Evolutionary conservation across 176 grass and related monocot species (phyloP).

Genomic region (Cenchrus americanus): DNA sequence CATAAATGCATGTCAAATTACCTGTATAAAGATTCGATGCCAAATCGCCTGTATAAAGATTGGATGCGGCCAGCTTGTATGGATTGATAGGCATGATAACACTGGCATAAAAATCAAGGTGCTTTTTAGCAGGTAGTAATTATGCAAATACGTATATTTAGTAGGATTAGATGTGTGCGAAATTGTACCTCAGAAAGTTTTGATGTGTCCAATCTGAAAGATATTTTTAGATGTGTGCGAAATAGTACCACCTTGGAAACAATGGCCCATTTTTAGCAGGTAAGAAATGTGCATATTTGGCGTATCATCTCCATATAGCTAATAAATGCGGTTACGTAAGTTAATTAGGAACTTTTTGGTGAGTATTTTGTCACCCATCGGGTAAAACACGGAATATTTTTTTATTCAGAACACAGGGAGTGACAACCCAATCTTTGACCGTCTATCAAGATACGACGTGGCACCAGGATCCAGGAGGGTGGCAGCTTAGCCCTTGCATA

Average conservation of each 20-base stretch:
- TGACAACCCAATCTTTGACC: neutral
- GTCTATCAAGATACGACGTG: neutral
- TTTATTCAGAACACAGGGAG: neutral
- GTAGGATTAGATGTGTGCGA: neutral
- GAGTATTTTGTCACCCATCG: neutral
- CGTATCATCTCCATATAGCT: neutral
- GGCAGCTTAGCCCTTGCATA: neutral
- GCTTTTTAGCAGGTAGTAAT: constrained; percentile 13
- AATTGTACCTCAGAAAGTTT: neutral
- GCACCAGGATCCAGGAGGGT: neutral
- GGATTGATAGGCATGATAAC: neutral
- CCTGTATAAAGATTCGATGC: too few relatives aligned
- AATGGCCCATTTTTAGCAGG: neutral
- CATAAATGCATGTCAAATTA: neutral
- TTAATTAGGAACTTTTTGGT: neutral
- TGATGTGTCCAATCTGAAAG: neutral
- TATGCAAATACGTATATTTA: neutral
- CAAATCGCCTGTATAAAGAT: too few relatives aligned
- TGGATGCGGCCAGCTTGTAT: too few relatives aligned
- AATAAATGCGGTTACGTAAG: too few relatives aligned
- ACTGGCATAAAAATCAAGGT: neutral
- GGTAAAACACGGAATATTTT: neutral
- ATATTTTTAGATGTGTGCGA: neutral
- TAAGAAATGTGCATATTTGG: neutral
- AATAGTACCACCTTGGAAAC: neutral